Conservation (phyloP, 495 filamentous ascomycete species). For the Tetracladium setigerum region DNA sequence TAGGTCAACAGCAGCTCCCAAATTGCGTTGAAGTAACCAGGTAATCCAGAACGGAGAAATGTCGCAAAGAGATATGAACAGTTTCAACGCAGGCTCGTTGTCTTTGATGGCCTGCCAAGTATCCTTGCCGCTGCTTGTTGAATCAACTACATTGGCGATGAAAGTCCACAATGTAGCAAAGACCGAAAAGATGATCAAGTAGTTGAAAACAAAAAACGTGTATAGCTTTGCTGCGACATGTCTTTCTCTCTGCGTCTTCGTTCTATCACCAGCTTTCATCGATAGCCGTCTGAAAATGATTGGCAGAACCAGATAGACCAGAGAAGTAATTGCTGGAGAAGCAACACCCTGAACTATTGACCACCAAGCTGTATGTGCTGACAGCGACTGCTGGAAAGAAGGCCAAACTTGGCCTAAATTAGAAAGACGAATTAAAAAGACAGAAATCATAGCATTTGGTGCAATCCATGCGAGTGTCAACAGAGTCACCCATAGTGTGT, state of each 20-base stretch:
- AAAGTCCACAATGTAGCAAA: slow-evolving; percentile 76
- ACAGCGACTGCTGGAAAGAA: slow-evolving; percentile 58
- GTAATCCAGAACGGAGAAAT: slow-evolving; percentile 91
- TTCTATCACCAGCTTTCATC: slow-evolving; percentile 72
- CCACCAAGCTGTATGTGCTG: slow-evolving; percentile 58
- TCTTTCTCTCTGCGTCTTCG: slow-evolving; percentile 87
- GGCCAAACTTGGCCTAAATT: slow-evolving; percentile 79
- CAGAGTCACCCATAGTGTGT: slow-evolving; percentile 72
- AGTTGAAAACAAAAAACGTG: slow-evolving; percentile 97
- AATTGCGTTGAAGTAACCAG: slow-evolving; percentile 85
- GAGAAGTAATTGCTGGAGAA: slow-evolving; percentile 82
- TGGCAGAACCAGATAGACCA: slow-evolving; percentile 82
- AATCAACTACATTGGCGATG: slow-evolving; percentile 51
- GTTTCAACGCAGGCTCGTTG: slow-evolving; percentile 47
- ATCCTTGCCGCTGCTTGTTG: slow-evolving; percentile 41
- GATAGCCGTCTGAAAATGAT: slow-evolving; percentile 82
- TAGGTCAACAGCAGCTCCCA: slow-evolving; percentile 85
- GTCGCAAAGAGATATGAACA: slow-evolving; percentile 63
- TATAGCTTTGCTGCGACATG: slow-evolving; percentile 90
- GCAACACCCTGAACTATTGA: slow-evolving; percentile 88
- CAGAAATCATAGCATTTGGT: slow-evolving; percentile 92
- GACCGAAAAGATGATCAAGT: slow-evolving; percentile 85
- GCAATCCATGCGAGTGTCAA: slow-evolving; percentile 85
- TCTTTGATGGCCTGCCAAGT: slow-evolving; percentile 63
- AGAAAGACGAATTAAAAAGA: slow-evolving; percentile 79